Evolutionary conservation across 2,329 filamentous ascomycete genomes (phyloP), one percentile per base, ranked within the genome.

Genomic region (Aureobasidium musti): DNA sequence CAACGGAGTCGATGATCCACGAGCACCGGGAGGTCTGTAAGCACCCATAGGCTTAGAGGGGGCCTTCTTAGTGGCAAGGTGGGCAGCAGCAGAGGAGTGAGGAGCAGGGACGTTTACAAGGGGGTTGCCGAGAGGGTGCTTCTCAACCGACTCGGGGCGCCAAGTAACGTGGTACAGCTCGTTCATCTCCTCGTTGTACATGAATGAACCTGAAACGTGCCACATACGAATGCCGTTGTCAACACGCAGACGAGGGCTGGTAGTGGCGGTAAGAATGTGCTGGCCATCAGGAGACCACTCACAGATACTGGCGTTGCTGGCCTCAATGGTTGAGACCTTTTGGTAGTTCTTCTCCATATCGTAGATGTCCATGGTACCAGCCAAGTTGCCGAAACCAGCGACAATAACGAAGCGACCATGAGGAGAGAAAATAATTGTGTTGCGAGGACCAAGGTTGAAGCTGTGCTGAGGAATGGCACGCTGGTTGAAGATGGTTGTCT

Each of bases 1-100:
- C 69, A 98, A 83, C 11, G 95, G 95, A 0, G 95, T 98, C 64
- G 88, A 86, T 69, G 90, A 88, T 63, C 95, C 95, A 71, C 95
- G 90, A 33, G 95, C 95, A 71, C 95, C 95, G 2, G 95, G 95
- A 45, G 95, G 95, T 54, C 95, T 89, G 77, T 99, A 99, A 3
- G 95, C 95, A 71, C 95, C 95, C n/a, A 91, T 92, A 52, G 95
- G 92, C 82, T 99, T 99, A 68, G 92, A 95, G 5, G 95, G 93
- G 4, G 93, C 94, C 85, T 98, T 98, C 73, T 91, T 88, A 3
- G 90, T 93, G 70, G 88, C 90, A 63, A 97, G 83, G 74, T 92
- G 97, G 1, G 88, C 86, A 39, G 90, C 79, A 13, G 94, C 95
- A 39, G 94, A 98, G 8, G 88, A 77, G 76, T 99, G 95, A 10